A percentile compares a stretch with the other conserved stretches of the same genome.
phyloP scores from a whole-genome alignment of 2,329 filamentous ascomycete genomes.

The Fusarium lateritium region DNA sequence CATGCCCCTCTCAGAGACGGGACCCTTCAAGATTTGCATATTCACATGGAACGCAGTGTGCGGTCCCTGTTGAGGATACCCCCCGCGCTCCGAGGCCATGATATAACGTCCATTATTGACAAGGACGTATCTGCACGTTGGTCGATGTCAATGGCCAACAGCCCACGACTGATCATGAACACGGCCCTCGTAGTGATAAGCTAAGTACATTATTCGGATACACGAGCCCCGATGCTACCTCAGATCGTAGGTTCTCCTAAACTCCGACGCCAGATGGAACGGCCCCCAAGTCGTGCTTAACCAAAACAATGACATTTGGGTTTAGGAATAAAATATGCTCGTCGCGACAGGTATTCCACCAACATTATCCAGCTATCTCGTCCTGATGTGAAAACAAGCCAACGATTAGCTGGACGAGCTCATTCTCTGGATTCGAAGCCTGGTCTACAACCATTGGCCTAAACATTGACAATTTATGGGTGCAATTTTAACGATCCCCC shows the following conservation, averaged over 20 bases:
- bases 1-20: constrained; percentile 11
- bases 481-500: constrained; percentile 35
- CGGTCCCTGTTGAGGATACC: constrained; percentile 7
- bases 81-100: constrained; percentile 13
- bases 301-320: not conserved
- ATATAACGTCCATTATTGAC: constrained; percentile 1
- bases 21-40: constrained; percentile 29
- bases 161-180: constrained; percentile 13
- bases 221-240: constrained; percentile 3
- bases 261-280: not conserved
- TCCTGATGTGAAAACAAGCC: constrained; percentile 5
- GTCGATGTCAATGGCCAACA: constrained; percentile 12
- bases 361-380: constrained; percentile 16
- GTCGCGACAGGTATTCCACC: constrained; percentile 8
- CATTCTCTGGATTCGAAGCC: constrained; percentile 7
- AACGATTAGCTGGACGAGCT: not conserved
- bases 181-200: not conserved
- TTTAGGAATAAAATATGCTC: not conserved
- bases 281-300: not conserved
- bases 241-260: constrained; percentile 9
- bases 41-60: constrained; percentile 10
- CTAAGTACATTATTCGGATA: not conserved
- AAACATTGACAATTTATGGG: constrained; percentile 6
- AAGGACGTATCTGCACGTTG: constrained; percentile 5
- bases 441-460: constrained; percentile 26